Percentiles rank a stretch among this genome's conserved stretches.
These are phyloP conservation scores for Dissophora ornata DNA, from an alignment of 192 early-diverging fungal genomes.

Conservation along the genomic window DNA sequence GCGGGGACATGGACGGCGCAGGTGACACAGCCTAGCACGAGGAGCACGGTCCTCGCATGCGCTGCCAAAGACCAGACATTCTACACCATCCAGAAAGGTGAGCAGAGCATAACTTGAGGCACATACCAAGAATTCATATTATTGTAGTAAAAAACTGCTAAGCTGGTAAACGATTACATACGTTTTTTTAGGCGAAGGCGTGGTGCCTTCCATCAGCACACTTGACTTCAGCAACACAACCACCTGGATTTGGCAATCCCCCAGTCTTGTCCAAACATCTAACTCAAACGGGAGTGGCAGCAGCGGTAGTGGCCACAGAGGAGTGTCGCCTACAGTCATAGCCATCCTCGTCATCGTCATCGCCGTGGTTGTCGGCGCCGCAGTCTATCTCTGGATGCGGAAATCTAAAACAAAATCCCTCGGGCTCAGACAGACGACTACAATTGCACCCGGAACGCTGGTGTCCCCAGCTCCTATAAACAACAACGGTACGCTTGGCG, in stretches of 20 bases:
- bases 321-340: not conserved
- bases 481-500: not conserved
- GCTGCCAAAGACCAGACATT: not conserved
- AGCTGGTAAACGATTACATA: no score
- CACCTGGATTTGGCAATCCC: not conserved
- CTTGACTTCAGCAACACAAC: not conserved
- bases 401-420: not conserved
- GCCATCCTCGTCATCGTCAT: not conserved
- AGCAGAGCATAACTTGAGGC: no score
- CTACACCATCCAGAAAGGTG: conserved; percentile 6
- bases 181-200: no score
- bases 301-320: not conserved
- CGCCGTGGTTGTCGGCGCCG: not conserved
- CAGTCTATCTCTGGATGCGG: not conserved
- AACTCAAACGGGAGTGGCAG: not conserved
- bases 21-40: no score
- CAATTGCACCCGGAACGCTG: not conserved
- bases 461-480: not conserved
- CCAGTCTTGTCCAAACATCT: not conserved
- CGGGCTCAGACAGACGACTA: not conserved
- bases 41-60: conserved; percentile 6
- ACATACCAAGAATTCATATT: no score
- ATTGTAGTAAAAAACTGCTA: no score
- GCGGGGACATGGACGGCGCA: not conserved
- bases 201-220: not conserved